Base-by-base conservation (phyloP, 768 basidiomycete genomes). In the Cystofilobasidium ferigula region DNA sequence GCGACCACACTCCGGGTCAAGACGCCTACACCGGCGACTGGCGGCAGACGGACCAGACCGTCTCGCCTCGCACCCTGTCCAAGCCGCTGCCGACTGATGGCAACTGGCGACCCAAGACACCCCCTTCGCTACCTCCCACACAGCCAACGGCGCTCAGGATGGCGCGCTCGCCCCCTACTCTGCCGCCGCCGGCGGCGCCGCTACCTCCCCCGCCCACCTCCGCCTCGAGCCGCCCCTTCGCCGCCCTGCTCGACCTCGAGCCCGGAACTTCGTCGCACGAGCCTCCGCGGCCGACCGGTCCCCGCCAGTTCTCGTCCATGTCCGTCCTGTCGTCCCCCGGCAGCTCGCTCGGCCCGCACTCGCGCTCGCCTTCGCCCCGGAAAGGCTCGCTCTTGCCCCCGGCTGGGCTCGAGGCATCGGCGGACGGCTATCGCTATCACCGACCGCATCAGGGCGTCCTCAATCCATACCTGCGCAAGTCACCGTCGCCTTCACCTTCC, bases 391-490 rank as follows among this genome's bases (percentile, higher is more conserved):
- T 54, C 28, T 2, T 54, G 28, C 51, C 51, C 3, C 7, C 48
- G 24, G 8, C 51, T 2, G 8, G 30, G 18, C 30, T 54, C 51
- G 51, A 54, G 30, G 26, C 51, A 2, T 5, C 18, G 3, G 5
- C 51, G 1, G 51, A 54, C 30, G 51, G 51, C 26, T 22, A 14
- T 28, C 51, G 51, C 14, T 54, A 32, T 28, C 51, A 54, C 30
- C 51, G 51, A 5, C 51, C 51, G 1, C 51, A 54, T 28, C 51
- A 54, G 51, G 51, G 51, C 30, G n/a, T 54, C 13, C 51, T 54
- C 51, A 54, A 54, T 28, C 51, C 51, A 4, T 54, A 54, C 51
- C 30, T 54, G 51, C 51, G 51, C 51, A 32, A 30, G 51, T 54
- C 51, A 28, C 51, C 51, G 10, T 42, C 40, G 10, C 40, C 40